Evolutionary conservation across 345 rosid genomes (phyloP), one percentile per base, ranked within the genome.

Genomic region (Bruguiera gymnorhiza): DNA sequence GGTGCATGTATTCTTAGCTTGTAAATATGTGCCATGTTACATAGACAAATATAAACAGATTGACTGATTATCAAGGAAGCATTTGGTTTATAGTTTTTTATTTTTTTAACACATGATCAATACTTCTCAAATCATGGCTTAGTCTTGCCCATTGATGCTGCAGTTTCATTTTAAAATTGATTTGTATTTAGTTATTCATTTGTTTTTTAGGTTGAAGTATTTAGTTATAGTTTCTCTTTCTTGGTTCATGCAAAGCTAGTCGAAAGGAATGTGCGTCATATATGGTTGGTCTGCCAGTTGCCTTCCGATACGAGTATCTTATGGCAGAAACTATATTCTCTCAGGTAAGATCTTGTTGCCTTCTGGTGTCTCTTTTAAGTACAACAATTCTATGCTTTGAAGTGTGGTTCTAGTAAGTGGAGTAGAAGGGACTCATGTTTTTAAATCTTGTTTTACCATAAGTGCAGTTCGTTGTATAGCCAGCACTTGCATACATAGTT

Each of bases 291-390:
- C 86, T 95, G 79, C 96, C 99, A 52, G 99, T 95, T 53, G 90
- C 98, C 66, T 95, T 92, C 70, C 88, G 99, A 65, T 95, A 95
- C 0, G 99, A 95, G 85, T 92, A 90, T 84, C 88, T 95, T 55
- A 90, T 95, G 99, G 98, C 99, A 43, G 99, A 95, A 89, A 90
- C 97, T 34, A 78, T 95, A 66, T 95, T 95, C 81, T 92, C 99
- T 67, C 99, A 95, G 97, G 99, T 92, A 77, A 70, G 46, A 39
- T 65, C 76, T 54, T 79, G 54, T 50, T 71, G 31, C 39, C 20
- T 32, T 60, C 39, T 70, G 36, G 8, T 19, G 34, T 62, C 29
- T 67, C 52, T 50, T 15, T 15, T 34, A 18, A 39, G 18, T 63
- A 26, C 23, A 30, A 30, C 68, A 2, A 54, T 26, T 54, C 59